Conservation (phyloP, 345 rosid genomes). For the Eucalyptus pumila region DNA sequence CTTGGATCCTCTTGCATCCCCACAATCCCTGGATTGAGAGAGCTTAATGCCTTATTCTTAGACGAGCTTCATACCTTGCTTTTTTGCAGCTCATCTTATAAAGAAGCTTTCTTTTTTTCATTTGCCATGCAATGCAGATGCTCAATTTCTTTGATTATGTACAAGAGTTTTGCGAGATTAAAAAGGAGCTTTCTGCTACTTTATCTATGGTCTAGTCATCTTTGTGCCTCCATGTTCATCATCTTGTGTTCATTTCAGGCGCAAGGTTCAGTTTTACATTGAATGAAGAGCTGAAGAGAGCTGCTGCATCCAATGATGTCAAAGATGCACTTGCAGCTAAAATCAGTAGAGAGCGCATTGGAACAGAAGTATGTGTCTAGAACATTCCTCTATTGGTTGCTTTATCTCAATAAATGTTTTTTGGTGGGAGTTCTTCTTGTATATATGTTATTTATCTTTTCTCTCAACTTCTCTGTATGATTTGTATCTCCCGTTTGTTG, state of each 20-base stretch:
- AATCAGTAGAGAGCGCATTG: conserved; percentile 88
- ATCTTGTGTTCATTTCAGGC: conserved; percentile 30
- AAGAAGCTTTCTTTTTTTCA: background rate
- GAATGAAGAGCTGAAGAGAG: conserved; percentile 63
- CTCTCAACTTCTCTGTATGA: background rate
- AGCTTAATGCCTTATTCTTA: background rate
- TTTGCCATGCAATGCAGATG: background rate
- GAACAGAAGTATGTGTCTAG: conserved; percentile 57
- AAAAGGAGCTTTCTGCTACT: background rate
- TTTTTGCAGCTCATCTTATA: background rate
- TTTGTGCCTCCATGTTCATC: background rate
- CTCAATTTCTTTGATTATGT: background rate
- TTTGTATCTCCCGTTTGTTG: background rate
- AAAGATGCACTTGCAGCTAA: conserved; percentile 75
- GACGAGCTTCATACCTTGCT: background rate
- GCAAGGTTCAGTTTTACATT: conserved; percentile 73
- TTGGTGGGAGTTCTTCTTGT: background rate
- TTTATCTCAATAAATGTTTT: background rate
- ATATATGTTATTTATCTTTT: background rate
- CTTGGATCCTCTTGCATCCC: background rate
- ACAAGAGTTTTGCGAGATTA: background rate
- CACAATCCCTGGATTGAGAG: background rate
- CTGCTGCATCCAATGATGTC: conserved; percentile 71
- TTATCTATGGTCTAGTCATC: background rate
- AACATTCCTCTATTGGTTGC: background rate